Base-by-base conservation (phyloP, 768 basidiomycete species). In the Cytidiella melzeri region DNA sequence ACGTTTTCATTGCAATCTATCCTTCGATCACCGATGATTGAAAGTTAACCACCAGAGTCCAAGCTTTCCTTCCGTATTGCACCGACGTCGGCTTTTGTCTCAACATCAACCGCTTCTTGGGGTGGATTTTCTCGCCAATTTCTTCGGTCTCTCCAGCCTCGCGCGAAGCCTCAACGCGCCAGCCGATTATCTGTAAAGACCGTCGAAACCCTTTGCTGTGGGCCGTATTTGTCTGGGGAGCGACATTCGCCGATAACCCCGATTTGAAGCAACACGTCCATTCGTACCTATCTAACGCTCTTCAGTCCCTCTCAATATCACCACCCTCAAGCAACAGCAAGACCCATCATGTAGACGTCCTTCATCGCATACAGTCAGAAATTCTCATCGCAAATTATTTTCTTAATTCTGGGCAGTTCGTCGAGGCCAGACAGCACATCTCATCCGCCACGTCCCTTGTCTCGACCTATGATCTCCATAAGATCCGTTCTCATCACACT, bases 321-420 rank as follows among this genome's bases (percentile, higher is more conserved):
- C 43, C 56, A 15, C 56, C 11, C 57, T 58, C 41, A 63, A 68
- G 30, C 62, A 71, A 1, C 62, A 69, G 5, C 69, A 84, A 43
- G 66, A n/a, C 9, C 44, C 6, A 15, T n/a, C 15, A 18, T 10
- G 20, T 18, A 18, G 37, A 47, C 30, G 27, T 53, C 11, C 60
- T 62, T 45, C 57, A 60, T 41, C 39, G 54, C 26, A 55, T 64
- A 3, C 63, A 64, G 43, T 56, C 61, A 5, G 61, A 85, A 49
- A 65, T 87, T 7, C 71, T 89, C n/a, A 67, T 88, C 26, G 70
- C 79, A 2, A 76, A 77, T 55, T 86, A 83, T 60, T 79, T 85
- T 58, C 77, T 81, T 57, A 72, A 76, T 39, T 73, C 67, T 13
- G 83, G 81, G 40, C 71, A 76, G 24, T 67, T 79, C 41, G 67